A percentile compares a stretch with the other conserved stretches of the same genome.
Evolutionary conservation across 305 asterid genomes (phyloP).

Genomic region (Fraxinus platypoda): DNA sequence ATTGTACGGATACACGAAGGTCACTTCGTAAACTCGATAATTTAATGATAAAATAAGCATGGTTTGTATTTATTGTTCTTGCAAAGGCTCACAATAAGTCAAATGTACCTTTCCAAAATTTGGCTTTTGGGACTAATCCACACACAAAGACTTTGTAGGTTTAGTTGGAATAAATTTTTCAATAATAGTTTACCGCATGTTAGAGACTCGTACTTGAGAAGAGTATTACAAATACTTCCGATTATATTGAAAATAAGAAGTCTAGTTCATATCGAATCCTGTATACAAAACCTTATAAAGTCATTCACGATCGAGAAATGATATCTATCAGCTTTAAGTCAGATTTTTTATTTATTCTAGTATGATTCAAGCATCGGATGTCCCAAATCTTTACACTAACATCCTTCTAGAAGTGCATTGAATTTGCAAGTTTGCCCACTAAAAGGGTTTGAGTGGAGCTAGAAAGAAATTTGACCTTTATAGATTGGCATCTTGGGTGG

Average conservation of each 20-base stretch:
- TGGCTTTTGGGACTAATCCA: neutral
- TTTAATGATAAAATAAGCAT: neutral
- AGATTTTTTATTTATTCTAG: too few relatives aligned
- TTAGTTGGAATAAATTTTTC: neutral
- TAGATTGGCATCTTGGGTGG: neutral
- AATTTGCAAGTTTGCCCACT: neutral
- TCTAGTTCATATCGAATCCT: neutral
- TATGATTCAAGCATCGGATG: too few relatives aligned
- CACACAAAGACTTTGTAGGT: neutral
- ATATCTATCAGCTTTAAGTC: too few relatives aligned
- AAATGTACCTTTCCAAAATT: neutral
- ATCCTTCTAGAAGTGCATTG: neutral
- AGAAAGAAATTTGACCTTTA: too few relatives aligned
- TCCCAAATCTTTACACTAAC: neutral
- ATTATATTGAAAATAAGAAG: neutral
- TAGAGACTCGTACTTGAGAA: neutral
- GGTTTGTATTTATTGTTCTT: neutral
- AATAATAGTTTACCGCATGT: neutral
- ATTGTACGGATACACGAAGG: neutral
- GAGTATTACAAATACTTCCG: neutral
- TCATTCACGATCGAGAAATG: neutral
- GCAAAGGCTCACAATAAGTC: slow-evolving; percentile 11
- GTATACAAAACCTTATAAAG: too few relatives aligned
- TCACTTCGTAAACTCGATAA: neutral
- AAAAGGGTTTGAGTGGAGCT: neutral